Evolutionary conservation across 2,329 filamentous ascomycete species (phyloP), one percentile per base, ranked within the genome.

Genomic region (Ophiocordyceps sinensis): DNA sequence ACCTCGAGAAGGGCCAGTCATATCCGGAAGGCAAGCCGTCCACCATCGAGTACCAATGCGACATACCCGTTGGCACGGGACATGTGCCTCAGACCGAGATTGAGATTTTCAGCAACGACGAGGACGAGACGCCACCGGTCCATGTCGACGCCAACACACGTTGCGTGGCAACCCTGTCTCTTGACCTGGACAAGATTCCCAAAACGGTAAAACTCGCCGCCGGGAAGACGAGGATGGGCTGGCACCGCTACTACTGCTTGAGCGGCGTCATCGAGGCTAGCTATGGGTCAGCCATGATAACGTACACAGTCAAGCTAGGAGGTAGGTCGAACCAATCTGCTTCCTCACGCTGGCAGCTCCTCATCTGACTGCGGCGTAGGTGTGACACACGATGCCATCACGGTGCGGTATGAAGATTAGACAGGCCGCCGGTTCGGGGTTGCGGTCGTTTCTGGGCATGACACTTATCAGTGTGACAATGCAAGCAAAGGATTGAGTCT

Each of bases 201-300:
- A 48, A 47, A 35, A 51, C 56, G 17, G 51, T 53, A 9, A 61
- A 58, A 40, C 42, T 46, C 28, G 49, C 49, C 0, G 56, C 60
- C 1, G 53, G 48, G n/a, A 53, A 54, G 40, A 55, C 47, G 6
- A 51, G 54, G 37, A 58, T 63, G 53, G 59, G 59, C 4, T 53
- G 49, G 44, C 57, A 62, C 41, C 55, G 53, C 23, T 63, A 63
- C 41, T 61, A 60, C 44, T 62, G 58, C 40, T 42, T 63, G 35
- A 51, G 51, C 36, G 60, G 60, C 5, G 57, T 50, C 6, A 62
- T 63, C 30, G 58, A 63, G 39, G 60, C 59, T 40, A 54, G 48
- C 28, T 63, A 62, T 43, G 58, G 53, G n/a, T 61, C 60, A 38
- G 60, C 60, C 38, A 58, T 60, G 48, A 55, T 63, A 43, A 62